phyloP scores from a whole-genome alignment of 1,284 basidiomycete species.

The Microbotryum violaceum region DNA sequence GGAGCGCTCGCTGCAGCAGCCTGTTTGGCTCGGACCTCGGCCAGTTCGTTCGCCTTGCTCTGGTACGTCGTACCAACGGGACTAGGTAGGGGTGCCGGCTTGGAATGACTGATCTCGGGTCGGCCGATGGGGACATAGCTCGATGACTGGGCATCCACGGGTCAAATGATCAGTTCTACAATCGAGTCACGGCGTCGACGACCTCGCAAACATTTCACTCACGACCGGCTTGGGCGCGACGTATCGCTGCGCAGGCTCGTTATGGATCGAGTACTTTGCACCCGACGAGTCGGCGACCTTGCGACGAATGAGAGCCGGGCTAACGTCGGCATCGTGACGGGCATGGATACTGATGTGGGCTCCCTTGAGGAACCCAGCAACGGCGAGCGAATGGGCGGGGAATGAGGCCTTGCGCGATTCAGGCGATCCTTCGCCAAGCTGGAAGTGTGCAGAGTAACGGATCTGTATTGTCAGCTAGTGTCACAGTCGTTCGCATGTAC shows the following conservation, averaged over 20 bases:
- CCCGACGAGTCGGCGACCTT: slow-evolving; percentile 84
- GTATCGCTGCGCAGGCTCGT: slow-evolving; percentile 35
- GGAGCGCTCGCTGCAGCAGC: slow-evolving; percentile 19
- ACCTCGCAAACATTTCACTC: not conserved
- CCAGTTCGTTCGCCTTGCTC: slow-evolving; percentile 38
- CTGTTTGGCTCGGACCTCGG: slow-evolving; percentile 33
- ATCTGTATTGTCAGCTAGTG: not conserved
- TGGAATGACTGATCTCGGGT: slow-evolving; percentile 35
- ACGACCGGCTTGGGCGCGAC: slow-evolving; percentile 35
- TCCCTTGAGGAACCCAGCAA: slow-evolving; percentile 72
- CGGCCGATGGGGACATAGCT: slow-evolving; percentile 39
- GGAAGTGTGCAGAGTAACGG: slow-evolving; percentile 37
- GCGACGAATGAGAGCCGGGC: slow-evolving; percentile 69
- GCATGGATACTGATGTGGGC: slow-evolving; percentile 83
- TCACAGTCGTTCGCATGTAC: no score
- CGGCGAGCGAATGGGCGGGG: slow-evolving; percentile 71
- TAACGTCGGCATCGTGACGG: slow-evolving; percentile 79
- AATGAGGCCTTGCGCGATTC: slow-evolving; percentile 87
- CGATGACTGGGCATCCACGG: slow-evolving; percentile 16
- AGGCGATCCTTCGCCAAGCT: slow-evolving; percentile 92
- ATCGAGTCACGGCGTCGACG: no score
- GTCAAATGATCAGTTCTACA: no score
- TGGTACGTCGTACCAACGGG: slow-evolving; percentile 39
- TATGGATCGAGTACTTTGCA: slow-evolving; percentile 71
- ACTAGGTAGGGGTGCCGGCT: slow-evolving; percentile 25